phyloP scores from a whole-genome alignment of 805 yeast species.

The Jamesozyma spencerorum region DNA sequence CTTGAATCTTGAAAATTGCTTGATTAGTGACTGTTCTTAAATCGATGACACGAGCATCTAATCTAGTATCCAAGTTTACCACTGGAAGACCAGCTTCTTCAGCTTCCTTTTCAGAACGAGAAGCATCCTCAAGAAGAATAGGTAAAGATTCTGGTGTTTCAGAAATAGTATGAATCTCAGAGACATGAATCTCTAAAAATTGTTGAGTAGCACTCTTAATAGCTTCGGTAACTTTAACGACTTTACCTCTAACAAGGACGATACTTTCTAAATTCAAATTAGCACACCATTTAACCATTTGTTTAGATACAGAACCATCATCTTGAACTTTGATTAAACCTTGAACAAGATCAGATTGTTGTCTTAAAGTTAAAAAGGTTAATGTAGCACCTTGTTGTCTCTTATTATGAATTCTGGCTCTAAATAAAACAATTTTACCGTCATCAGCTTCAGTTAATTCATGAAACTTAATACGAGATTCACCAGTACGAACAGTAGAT shows the following conservation, averaged over 20 bases:
- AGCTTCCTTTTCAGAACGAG: conserved; percentile 90
- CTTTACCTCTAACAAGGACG: conserved; percentile 81
- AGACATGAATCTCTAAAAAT: conserved; percentile 75
- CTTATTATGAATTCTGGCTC: conserved; percentile 89
- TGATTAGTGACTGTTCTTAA: conserved; percentile 95
- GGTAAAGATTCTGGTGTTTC: conserved; percentile 92
- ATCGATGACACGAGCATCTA: conserved; percentile 92
- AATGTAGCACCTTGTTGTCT: conserved; percentile 95
- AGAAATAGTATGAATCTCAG: conserved; percentile 64
- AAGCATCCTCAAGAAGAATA: conserved; percentile 90
- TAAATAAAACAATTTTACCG: conserved; percentile 70
- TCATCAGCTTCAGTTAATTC: conserved; percentile 42
- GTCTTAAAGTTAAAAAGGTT: conserved; percentile 85
- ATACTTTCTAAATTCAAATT: conserved; percentile 79
- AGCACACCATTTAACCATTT: conserved; percentile 94
- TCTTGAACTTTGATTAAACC: conserved; percentile 71
- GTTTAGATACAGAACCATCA: conserved; percentile 69
- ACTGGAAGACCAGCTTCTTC: conserved; percentile 86
- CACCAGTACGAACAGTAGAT: conserved; percentile 60
- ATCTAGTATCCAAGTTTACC: conserved; percentile 91
- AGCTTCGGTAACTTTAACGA: conserved; percentile 74
- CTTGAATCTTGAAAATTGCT: conserved; percentile 89
- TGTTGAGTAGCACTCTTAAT: conserved; percentile 87
- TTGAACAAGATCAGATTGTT: conserved; percentile 75
- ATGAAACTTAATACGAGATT: conserved; percentile 48